Conservation (phyloP, 2,329 filamentous ascomycete genomes). For the Reticulascus tulasneorum region DNA sequence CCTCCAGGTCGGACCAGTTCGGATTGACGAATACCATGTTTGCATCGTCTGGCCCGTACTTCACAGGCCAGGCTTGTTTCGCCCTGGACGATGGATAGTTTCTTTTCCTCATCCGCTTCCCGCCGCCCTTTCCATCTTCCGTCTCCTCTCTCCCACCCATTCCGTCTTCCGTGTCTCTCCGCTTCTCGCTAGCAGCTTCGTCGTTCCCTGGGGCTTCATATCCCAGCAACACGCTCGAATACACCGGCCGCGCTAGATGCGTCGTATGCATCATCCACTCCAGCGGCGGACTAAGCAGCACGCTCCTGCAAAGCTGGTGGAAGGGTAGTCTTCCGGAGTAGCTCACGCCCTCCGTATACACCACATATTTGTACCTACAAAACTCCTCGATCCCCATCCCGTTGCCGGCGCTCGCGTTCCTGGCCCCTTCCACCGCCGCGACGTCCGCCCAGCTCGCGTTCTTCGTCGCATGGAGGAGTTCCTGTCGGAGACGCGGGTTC, state of each 20-base stretch:
- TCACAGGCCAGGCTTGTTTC: slow-evolving; percentile 32
- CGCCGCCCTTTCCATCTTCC: not conserved
- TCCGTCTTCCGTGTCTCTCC: not conserved
- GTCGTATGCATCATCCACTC: slow-evolving; percentile 47
- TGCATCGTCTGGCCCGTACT: slow-evolving; percentile 30
- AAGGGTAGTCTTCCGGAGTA: slow-evolving; percentile 50
- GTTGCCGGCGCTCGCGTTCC: slow-evolving; percentile 33
- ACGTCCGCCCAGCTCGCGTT: slow-evolving; percentile 45
- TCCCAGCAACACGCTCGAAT: slow-evolving; percentile 26
- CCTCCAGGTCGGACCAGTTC: slow-evolving; percentile 48
- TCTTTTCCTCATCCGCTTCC: not conserved
- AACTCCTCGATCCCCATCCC: slow-evolving; percentile 45
- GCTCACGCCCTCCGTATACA: slow-evolving; percentile 51
- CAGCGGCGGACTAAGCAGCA: slow-evolving; percentile 43
- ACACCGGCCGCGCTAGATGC: slow-evolving; percentile 42
- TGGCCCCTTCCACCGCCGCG: slow-evolving; percentile 33
- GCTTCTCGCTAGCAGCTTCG: not conserved
- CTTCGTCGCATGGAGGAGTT: slow-evolving; percentile 30
- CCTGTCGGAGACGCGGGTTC: slow-evolving; percentile 34
- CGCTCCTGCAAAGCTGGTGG: slow-evolving; percentile 45
- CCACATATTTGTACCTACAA: slow-evolving; percentile 46
- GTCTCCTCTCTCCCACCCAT: no score
- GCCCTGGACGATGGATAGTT: slow-evolving; percentile 1
- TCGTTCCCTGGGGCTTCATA: not conserved
- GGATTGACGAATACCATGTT: slow-evolving; percentile 47